A percentile compares a stretch with the other conserved stretches of the same genome.
Evolutionary conservation across 176 grass and related monocot species (phyloP).

Genomic region (Microstegium vimineum): DNA sequence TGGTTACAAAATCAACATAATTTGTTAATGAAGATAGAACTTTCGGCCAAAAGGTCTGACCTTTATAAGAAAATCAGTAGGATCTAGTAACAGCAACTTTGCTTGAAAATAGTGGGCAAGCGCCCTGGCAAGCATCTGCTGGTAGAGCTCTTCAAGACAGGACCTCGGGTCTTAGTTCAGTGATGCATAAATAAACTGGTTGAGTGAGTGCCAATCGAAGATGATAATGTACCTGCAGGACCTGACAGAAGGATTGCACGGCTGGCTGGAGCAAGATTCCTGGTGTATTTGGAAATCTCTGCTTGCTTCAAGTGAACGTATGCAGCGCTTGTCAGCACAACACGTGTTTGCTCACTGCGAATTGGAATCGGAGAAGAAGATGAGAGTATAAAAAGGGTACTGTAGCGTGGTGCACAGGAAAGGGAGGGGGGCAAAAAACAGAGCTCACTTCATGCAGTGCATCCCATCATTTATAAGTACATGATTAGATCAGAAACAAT

Average conservation of each 20-base stretch:
- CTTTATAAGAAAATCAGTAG: slow-evolving; percentile 86
- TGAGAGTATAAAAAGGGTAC: not conserved
- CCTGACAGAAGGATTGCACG: slow-evolving; percentile 85
- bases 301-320: slow-evolving; percentile 97
- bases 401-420: too few species aligned
- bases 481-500: not conserved
- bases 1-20: not conserved
- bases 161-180: slow-evolving; percentile 27
- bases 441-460: not conserved
- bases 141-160: slow-evolving; percentile 79
- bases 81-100: slow-evolving; percentile 82
- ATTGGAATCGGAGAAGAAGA: not conserved
- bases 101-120: slow-evolving; percentile 86
- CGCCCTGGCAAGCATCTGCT: slow-evolving; percentile 94
- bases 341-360: slow-evolving; percentile 80
- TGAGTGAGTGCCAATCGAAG: not conserved
- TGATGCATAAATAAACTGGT: not conserved
- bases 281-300: slow-evolving; percentile 75
- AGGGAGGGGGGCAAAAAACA: not conserved
- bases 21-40: not conserved
- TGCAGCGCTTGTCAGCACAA: slow-evolving; percentile 85
- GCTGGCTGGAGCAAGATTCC: slow-evolving; percentile 89
- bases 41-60: slow-evolving; percentile 35
- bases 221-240: slow-evolving; percentile 65
- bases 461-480: not conserved